Evolutionary conservation across 2,329 filamentous ascomycete genomes (phyloP).

Genomic region (Arthroderma sp.): DNA sequence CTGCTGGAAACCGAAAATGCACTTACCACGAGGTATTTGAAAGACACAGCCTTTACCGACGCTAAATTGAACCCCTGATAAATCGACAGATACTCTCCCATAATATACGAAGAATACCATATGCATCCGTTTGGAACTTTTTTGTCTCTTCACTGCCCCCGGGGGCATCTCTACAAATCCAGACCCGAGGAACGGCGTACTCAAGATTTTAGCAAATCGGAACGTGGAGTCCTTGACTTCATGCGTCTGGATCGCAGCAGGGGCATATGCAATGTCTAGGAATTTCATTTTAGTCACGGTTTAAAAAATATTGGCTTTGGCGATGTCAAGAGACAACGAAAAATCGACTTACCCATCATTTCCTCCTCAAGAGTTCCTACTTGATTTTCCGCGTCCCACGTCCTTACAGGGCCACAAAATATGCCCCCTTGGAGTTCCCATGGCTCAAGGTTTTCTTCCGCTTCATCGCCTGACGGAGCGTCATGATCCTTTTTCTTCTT

Average conservation of each 20-base stretch:
- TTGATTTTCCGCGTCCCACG: constrained; percentile 30
- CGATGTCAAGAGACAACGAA: not conserved
- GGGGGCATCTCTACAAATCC: constrained; percentile 82
- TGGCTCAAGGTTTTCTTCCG: constrained; percentile 26
- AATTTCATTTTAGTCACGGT: constrained; percentile 12
- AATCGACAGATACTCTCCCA: constrained; percentile 68
- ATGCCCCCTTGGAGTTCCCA: constrained; percentile 32
- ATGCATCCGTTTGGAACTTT: constrained; percentile 92
- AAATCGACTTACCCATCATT: constrained; percentile 22
- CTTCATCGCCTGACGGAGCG: constrained; percentile 28
- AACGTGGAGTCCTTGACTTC: constrained; percentile 57
- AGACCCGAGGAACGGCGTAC: constrained; percentile 71
- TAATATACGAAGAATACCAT: constrained; percentile 88
- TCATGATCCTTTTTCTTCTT: constrained; percentile 23
- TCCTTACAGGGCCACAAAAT: constrained; percentile 30
- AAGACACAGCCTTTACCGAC: constrained; percentile 81
- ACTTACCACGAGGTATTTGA: constrained; percentile 86
- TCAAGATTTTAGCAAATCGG: constrained; percentile 77
- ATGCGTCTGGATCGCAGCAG: constrained; percentile 42
- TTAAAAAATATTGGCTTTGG: constrained; percentile 4
- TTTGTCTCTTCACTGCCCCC: constrained; percentile 69
- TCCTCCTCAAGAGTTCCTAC: constrained; percentile 27
- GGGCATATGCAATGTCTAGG: constrained; percentile 47
- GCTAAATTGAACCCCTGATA: constrained; percentile 47
- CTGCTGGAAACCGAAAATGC: constrained; percentile 5